Conservation (phyloP, 352 stramenopile species). For the Elongisporangium anandrum region DNA sequence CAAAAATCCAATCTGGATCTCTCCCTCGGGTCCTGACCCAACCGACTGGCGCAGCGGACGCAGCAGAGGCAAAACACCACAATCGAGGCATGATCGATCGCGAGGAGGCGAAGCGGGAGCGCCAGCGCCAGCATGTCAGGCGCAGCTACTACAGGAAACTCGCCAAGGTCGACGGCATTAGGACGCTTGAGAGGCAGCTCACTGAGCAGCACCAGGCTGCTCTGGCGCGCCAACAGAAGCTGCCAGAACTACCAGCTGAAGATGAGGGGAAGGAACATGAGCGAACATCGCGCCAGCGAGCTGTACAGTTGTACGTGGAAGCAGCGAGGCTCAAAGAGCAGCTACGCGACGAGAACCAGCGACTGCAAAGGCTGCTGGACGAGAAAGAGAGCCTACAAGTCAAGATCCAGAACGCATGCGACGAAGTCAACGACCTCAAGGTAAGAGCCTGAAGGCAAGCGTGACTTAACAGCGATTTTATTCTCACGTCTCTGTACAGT, state of each 20-base stretch:
- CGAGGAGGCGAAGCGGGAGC: too few species aligned
- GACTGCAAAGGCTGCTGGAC: conserved; percentile 31
- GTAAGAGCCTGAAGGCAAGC: too few species aligned
- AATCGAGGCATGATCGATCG: too few species aligned
- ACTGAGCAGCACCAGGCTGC: conserved; percentile 27
- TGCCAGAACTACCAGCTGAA: conserved; percentile 3
- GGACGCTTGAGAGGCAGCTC: conserved; percentile 20
- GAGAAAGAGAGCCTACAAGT: conserved; percentile 9
- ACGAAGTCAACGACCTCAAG: too few species aligned
- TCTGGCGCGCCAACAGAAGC: conserved; percentile 7
- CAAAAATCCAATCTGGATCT: too few species aligned
- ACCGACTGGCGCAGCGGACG: too few species aligned
- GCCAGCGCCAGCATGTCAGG: conserved; percentile 5
- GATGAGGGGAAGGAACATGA: too few species aligned
- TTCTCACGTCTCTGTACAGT: too few species aligned
- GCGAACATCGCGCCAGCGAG: neutral
- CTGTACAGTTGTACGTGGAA: conserved; percentile 33
- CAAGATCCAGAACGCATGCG: too few species aligned
- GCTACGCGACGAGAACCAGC: conserved; percentile 43
- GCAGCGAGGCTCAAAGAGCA: conserved; percentile 44
- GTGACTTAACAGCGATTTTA: too few species aligned
- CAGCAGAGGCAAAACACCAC: too few species aligned
- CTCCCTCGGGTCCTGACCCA: too few species aligned
- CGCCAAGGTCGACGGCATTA: conserved; percentile 30
- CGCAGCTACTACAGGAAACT: conserved; percentile 42